Evolutionary conservation across 2,329 filamentous ascomycete genomes (phyloP), one percentile per base, ranked within the genome.

Genomic region (Chrysoporthe deuterocubensis): DNA sequence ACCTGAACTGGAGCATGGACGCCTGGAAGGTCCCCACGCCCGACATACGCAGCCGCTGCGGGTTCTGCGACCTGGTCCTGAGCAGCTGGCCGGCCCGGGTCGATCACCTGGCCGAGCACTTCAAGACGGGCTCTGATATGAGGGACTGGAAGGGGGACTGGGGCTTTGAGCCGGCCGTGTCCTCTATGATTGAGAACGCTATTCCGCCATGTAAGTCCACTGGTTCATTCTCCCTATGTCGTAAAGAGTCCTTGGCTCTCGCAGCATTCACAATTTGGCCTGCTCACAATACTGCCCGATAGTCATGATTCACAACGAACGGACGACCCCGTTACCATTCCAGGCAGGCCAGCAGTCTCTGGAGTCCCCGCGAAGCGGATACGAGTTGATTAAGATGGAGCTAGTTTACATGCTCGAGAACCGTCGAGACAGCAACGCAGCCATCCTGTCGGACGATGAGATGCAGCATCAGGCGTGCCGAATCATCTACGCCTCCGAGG

Each of bases 81-180:
- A 85, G 87, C 72, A 87, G 84, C 57, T 90, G 88, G 88, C 83
- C 82, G 11, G 81, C 84, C 66, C 81, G 88, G 74, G 81, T 86
- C 18, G 88, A 90, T 72, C 88, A 90, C 73, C 78, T 90, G 50
- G 88, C 88, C n/a, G 87, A 89, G 71, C 88, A 90, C 76, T 90
- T 90, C 81, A 90, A 89, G 78, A 85, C 82, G 37, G 87, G 88
- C 78, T 85, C 84, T 71, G 87, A 85, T 73, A 90, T 90, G 88
- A 86, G 85, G 70, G 86, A 90, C 76, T 90, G 88, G 88, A 88
- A 89, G 81, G 88, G 88, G 80, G 88, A 89, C 77, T 90, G 88
- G 87, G 88, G 88, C 81, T 90, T 90, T 70, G 88, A 90, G 66
- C 79, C 80, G 40, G 83, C 86, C 46, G 84, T 90, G 54, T 80